phyloP scores from a whole-genome alignment of 768 basidiomycete genomes.

The Cyclocybe cylindracea region DNA sequence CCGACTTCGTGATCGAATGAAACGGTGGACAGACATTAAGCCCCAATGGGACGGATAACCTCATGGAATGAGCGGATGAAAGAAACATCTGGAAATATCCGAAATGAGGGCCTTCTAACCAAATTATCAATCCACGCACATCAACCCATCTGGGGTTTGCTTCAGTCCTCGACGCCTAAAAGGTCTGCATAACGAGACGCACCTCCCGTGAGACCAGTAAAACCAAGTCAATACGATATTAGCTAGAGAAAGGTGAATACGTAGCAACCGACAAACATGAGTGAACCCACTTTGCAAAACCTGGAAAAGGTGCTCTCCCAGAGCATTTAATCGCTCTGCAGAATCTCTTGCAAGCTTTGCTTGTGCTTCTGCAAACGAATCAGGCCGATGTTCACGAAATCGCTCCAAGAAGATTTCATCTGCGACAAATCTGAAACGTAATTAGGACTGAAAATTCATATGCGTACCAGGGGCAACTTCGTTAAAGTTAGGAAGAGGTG shows the following conservation, averaged over 20 bases:
- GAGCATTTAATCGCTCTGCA: slow-evolving; percentile 44
- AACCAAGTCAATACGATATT: slow-evolving; percentile 68
- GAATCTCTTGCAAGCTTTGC: slow-evolving; percentile 54
- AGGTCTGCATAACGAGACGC: slow-evolving; percentile 15
- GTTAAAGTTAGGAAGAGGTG: slow-evolving; percentile 51
- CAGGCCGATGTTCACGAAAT: slow-evolving; percentile 47
- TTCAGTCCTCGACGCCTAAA: background rate
- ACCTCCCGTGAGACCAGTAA: slow-evolving; percentile 75
- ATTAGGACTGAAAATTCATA: slow-evolving; percentile 1
- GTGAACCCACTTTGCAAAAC: slow-evolving; percentile 55
- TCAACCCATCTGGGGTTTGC: slow-evolving; percentile 65
- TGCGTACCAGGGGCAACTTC: slow-evolving; percentile 46
- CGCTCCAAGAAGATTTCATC: slow-evolving; percentile 59
- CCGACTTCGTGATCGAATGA: slow-evolving; percentile 60
- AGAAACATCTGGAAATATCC: slow-evolving; percentile 52
- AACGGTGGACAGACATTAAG: slow-evolving; percentile 71
- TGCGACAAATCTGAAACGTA: slow-evolving; percentile 13
- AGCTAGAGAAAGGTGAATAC: slow-evolving; percentile 37
- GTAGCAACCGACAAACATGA: background rate
- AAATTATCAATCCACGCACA: slow-evolving; percentile 34
- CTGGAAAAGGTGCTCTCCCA: slow-evolving; percentile 58
- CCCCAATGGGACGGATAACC: slow-evolving; percentile 63
- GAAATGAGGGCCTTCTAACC: background rate
- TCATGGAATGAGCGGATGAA: slow-evolving; percentile 55
- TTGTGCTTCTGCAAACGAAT: slow-evolving; percentile 69